Conservation (phyloP, 768 basidiomycete genomes). For the Russula emetica region DNA sequence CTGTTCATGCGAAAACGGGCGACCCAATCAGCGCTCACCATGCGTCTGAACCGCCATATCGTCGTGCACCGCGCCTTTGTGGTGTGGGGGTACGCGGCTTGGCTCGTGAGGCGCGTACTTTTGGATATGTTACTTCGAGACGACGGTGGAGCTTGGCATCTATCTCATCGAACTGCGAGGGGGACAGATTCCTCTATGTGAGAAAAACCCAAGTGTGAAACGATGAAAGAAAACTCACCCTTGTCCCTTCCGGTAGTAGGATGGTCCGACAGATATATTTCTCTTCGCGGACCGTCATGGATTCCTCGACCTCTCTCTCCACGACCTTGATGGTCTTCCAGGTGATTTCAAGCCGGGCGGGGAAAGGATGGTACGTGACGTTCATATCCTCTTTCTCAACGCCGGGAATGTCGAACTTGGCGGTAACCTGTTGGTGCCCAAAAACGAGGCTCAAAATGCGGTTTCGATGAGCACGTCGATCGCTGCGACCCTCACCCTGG, state of each 20-base stretch:
- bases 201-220: background rate
- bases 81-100: slow-evolving; percentile 24
- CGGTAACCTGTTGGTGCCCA: slow-evolving; percentile 45
- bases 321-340: slow-evolving; percentile 59
- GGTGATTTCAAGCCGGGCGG: slow-evolving; percentile 53
- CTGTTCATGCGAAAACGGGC: slow-evolving; percentile 3
- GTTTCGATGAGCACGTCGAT: slow-evolving; percentile 28
- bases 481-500: slow-evolving; percentile 38
- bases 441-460: slow-evolving; percentile 6
- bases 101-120: slow-evolving; percentile 26
- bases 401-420: slow-evolving; percentile 66
- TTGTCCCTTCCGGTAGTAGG: slow-evolving; percentile 70
- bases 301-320: slow-evolving; percentile 56
- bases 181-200: slow-evolving; percentile 1
- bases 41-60: slow-evolving; percentile 17
- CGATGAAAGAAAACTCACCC: slow-evolving; percentile 39
- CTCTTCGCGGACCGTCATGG: slow-evolving; percentile 54
- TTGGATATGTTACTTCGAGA: slow-evolving; percentile 62
- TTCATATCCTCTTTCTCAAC: slow-evolving; percentile 71
- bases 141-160: slow-evolving; percentile 59
- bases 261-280: slow-evolving; percentile 62
- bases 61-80: slow-evolving; percentile 18
- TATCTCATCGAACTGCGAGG: slow-evolving; percentile 64
- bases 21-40: slow-evolving; percentile 14
- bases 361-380: slow-evolving; percentile 57